Percentiles rank a stretch among this genome's conserved stretches.
Evolutionary conservation across 805 yeast genomes (phyloP).

Genomic region (Hanseniaspora occidentalis): DNA sequence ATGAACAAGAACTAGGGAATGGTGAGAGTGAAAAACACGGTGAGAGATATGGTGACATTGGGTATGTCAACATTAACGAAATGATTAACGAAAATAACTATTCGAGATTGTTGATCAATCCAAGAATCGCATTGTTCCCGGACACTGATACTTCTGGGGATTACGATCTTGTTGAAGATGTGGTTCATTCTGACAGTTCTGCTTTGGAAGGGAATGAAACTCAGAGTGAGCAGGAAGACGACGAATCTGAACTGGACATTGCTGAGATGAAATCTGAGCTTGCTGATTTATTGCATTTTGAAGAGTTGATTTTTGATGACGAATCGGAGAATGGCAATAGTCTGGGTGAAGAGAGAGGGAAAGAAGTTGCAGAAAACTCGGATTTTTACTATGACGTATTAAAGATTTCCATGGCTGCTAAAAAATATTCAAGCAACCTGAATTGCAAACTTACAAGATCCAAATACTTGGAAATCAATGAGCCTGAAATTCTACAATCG

Average conservation of each 20-base stretch:
- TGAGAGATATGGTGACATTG: neutral
- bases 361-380: neutral
- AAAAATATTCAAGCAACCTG: neutral
- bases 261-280: too few relatives aligned
- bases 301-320: constrained; percentile 6
- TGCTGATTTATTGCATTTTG: too few relatives aligned
- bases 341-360: neutral
- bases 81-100: constrained; percentile 19
- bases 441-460: constrained; percentile 23
- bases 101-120: constrained; percentile 13
- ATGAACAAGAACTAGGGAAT: neutral
- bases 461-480: constrained; percentile 20
- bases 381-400: neutral
- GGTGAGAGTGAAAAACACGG: neutral
- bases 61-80: constrained; percentile 11
- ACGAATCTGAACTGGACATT: neutral
- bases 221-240: constrained; percentile 1
- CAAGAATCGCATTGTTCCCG: constrained; percentile 23
- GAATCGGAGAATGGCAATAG: neutral
- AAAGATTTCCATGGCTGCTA: neutral
- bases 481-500: constrained; percentile 20
- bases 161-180: constrained; percentile 15
- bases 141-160: constrained; percentile 29
- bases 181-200: constrained; percentile 10
- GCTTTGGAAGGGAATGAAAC: constrained; percentile 25